phyloP scores from a whole-genome alignment of 495 filamentous ascomycete species.

The Trichoderma reesei region DNA sequence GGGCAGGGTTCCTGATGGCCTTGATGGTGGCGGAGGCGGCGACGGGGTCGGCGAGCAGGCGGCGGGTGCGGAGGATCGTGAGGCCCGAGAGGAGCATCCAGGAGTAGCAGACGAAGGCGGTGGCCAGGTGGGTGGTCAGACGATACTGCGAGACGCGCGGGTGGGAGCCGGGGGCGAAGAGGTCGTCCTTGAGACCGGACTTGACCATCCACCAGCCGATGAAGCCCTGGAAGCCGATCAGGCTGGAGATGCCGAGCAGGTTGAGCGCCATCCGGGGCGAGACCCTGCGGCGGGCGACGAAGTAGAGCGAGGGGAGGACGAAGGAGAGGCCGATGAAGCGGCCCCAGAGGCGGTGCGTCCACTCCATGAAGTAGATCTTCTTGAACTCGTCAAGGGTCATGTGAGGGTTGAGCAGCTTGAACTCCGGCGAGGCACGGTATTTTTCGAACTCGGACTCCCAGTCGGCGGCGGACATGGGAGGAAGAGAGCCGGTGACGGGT shows the following conservation, averaged over 20 bases:
- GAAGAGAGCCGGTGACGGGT: conserved; percentile 88
- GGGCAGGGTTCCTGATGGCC: conserved; percentile 50
- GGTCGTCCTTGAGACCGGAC: conserved; percentile 84
- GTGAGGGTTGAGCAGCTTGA: conserved; percentile 75
- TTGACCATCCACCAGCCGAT: conserved; percentile 99
- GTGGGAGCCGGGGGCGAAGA: conserved; percentile 82
- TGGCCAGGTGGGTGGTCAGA: conserved; percentile 76
- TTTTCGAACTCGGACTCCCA: conserved; percentile 91
- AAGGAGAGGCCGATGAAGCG: conserved; percentile 84
- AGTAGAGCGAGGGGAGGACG: conserved; percentile 77
- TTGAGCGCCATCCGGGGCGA: conserved; percentile 63
- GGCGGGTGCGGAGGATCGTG: conserved; percentile 63
- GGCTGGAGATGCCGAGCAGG: conserved; percentile 70
- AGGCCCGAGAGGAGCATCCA: conserved; percentile 94
- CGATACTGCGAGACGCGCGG: conserved; percentile 92
- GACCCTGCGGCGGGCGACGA: conserved; percentile 72
- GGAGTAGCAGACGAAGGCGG: conserved; percentile 82
- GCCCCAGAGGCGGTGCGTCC: conserved; percentile 95
- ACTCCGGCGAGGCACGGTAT: conserved; percentile 86
- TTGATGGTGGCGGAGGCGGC: conserved; percentile 44
- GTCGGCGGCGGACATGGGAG: conserved; percentile 61
- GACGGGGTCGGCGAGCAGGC: conserved; percentile 53
- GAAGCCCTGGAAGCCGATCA: conserved; percentile 93
- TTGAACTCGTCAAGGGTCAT: conserved; percentile 93
- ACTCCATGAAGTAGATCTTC: conserved; percentile 99